phyloP scores from a whole-genome alignment of 2,329 filamentous ascomycete species.

The Diaporthe vexans region DNA sequence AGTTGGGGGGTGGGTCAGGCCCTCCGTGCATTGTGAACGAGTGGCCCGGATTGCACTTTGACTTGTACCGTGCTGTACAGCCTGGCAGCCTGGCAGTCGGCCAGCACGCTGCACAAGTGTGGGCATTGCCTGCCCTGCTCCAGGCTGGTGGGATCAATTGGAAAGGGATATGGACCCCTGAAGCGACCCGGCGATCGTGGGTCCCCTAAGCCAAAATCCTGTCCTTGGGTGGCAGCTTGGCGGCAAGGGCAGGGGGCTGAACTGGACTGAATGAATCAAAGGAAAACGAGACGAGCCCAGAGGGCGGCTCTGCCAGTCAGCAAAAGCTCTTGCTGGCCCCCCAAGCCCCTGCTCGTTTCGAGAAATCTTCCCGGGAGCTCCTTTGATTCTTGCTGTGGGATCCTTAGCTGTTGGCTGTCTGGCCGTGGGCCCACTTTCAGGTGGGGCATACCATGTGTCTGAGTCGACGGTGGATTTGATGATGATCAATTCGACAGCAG shows the following conservation, averaged over 20 bases:
- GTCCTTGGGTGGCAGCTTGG: constrained; percentile 27
- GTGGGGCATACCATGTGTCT: constrained; percentile 7
- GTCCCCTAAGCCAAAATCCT: constrained; percentile 26
- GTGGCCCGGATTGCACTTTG: neutral
- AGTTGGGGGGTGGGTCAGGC: constrained; percentile 13
- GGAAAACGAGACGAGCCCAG: constrained; percentile 29
- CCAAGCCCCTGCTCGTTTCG: constrained; percentile 23
- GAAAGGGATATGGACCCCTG: constrained; percentile 33
- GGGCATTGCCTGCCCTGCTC: constrained; percentile 19
- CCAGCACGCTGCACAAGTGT: constrained; percentile 11
- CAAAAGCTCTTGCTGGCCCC: constrained; percentile 7
- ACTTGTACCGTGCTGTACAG: constrained; percentile 19
- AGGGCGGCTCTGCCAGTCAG: constrained; percentile 20
- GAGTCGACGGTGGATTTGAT: constrained; percentile 21
- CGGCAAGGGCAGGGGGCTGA: constrained; percentile 23
- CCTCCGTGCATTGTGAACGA: neutral
- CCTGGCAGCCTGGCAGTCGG: neutral
- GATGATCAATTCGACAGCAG: constrained; percentile 21
- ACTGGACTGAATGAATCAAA: constrained; percentile 23
- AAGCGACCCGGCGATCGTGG: constrained; percentile 32
- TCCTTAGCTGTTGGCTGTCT: neutral
- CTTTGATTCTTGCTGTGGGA: constrained; percentile 1
- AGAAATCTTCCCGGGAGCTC: constrained; percentile 22
- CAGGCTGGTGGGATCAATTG: constrained; percentile 30
- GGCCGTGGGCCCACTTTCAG: neutral